Base-by-base conservation (phyloP, 2,329 filamentous ascomycete species). In the Xylariomycetidae sp. region DNA sequence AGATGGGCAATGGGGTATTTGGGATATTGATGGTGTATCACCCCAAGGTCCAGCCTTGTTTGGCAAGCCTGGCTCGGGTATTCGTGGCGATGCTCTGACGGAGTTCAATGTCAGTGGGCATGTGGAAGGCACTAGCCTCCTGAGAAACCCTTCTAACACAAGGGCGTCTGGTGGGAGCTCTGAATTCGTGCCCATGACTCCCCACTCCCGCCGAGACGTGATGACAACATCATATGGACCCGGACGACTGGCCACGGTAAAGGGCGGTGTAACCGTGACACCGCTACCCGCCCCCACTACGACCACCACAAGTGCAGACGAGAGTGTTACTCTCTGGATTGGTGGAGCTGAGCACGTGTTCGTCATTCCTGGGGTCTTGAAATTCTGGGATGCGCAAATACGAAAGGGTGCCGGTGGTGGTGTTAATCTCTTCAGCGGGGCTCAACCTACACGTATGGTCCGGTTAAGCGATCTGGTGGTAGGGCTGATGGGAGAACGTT, bases 1-100 rank as follows among this genome's bases (percentile, higher is more conserved):
- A 1, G 79, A 82, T 45, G 79, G 78, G 6, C 77, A 78, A 51
- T 82, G 79, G 79, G 79, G 76, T 11, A 72, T 82, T 20, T 82
- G 78, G 78, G 78, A 82, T 46, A 66, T 82, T 27, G 74, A 81
- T 41, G 74, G 76, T 6, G 66, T 66, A 18, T 71, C 70, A 25
- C 72, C 74, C 2, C 54, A 66, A 22, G 54, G 65, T 30, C 54
- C 66, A 37, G 53, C 64, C 1, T 54, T 77, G 4, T 66, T 75
- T 16, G 69, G 63, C 25, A 74, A 69, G 44, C 58, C 72, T 19
- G 66, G 66, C 36, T 59, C 67, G 30, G 73, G 74, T 5, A 64
- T 78, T 20, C 66, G 66, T 13, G 77, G 77, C 22, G 74, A 75
- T 3, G 74, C 76, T 2, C 57, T 77, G 38, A 78, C 78, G 12